These are phyloP conservation scores for Argentina anserina DNA, from an alignment of 306 rosid genomes.

Conservation along the genomic window DNA sequence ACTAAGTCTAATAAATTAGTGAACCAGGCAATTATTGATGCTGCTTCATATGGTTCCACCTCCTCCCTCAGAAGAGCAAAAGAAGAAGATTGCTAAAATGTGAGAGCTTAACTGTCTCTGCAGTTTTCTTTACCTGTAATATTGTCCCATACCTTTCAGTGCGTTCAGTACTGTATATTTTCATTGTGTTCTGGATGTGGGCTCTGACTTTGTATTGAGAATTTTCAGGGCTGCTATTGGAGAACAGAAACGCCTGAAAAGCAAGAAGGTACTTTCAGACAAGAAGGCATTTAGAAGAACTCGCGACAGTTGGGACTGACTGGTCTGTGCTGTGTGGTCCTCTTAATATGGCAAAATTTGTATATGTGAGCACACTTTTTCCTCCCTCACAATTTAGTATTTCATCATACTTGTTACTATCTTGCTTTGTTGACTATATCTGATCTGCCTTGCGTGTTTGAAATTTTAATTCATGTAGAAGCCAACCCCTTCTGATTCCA, in stretches of 20 bases:
- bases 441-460: not conserved
- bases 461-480: not conserved
- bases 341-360: not conserved
- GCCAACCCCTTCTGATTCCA: not conserved
- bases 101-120: constrained; percentile 33
- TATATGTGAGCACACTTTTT: not conserved
- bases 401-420: not conserved
- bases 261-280: constrained; percentile 79
- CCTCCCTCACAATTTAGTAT: not conserved
- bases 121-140: constrained; percentile 3
- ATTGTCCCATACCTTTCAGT: not conserved
- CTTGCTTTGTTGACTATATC: not conserved
- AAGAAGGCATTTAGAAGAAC: constrained; percentile 81
- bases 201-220: constrained; percentile 17
- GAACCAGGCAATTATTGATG: constrained; percentile 81
- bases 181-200: constrained; percentile 5
- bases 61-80: constrained; percentile 95
- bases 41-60: constrained; percentile 97
- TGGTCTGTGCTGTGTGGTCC: not conserved
- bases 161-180: constrained; percentile 13
- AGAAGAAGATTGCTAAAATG: constrained; percentile 91
- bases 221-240: constrained; percentile 78
- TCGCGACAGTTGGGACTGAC: constrained; percentile 72
- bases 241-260: constrained; percentile 86
- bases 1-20: not conserved